Conservation (phyloP, 768 basidiomycete genomes). For the Amanita inopinata region DNA sequence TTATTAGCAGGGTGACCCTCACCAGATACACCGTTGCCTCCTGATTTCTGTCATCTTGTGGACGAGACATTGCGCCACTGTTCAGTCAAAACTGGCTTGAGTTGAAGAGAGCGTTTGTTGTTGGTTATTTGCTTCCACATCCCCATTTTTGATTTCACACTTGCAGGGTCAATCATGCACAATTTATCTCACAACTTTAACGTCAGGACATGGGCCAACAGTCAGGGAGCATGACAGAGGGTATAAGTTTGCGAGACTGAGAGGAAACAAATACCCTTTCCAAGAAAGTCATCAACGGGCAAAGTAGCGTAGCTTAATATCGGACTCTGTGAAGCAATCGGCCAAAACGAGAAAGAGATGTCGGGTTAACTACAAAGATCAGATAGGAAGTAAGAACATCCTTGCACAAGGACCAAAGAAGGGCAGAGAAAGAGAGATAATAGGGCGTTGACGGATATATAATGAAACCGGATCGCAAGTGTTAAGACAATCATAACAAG, state of each 20-base stretch:
- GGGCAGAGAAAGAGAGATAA: constrained; percentile 16
- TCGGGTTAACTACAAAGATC: constrained; percentile 29
- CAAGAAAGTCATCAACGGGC: constrained; percentile 2
- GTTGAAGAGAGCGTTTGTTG: not conserved
- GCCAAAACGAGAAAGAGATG: constrained; percentile 21
- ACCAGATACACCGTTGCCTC: constrained; percentile 88
- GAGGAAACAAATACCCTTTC: constrained; percentile 1
- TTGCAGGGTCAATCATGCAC: not conserved
- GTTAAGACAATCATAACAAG: constrained; percentile 22
- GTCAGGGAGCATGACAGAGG: too few species aligned
- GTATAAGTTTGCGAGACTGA: too few species aligned
- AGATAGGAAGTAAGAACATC: constrained; percentile 22
- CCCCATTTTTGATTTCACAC: not conserved
- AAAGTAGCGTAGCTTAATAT: constrained; percentile 1
- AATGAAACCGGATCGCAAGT: constrained; percentile 33
- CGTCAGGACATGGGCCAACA: too few species aligned
- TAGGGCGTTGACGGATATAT: constrained; percentile 34
- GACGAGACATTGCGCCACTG: constrained; percentile 68
- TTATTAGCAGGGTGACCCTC: constrained; percentile 10
- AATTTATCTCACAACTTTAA: too few species aligned
- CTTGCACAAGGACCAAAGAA: constrained; percentile 9
- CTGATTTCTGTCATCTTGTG: constrained; percentile 84
- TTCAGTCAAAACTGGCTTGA: not conserved
- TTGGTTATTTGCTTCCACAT: not conserved
- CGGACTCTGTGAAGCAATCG: constrained; percentile 13